Evolutionary conservation across 2,329 filamentous ascomycete species (phyloP), one percentile per base, ranked within the genome.

Genomic region (Gremmenia infestans): DNA sequence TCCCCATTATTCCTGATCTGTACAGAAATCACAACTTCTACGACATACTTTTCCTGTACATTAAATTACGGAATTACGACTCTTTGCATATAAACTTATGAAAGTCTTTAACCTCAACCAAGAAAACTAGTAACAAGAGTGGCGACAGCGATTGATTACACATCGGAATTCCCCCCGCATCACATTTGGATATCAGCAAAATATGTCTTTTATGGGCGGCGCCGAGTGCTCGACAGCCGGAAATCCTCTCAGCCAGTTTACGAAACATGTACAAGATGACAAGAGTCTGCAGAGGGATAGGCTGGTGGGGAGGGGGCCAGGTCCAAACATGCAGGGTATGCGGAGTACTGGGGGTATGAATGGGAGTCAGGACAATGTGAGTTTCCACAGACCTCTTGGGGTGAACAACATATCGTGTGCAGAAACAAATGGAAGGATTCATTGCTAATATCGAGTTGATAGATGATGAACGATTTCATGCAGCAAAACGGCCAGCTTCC

Each of bases 211-310:
- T 73, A 82, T 97, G 68, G 90, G 91, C 74, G 92, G 93, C 66
- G 89, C 93, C 66, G 94, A 97, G 77, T 99, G 94, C 81, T 97
- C 93, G 55, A 95, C 94, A 60, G 91, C 89, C 63, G 91, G 88
- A 69, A 99, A 99, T 74, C 94, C 95, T 56, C 85, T 99, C 68
- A 93, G 90, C 71, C 94, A 97, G 78, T 96, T 99, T 73, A 91
- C 92, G 62, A 99, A 99, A 75, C 92, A 97, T 73, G 90, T 94
- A 55, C 89, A 95, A 70, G 91, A 96, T 80, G 94, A 99, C 77
- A 96, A 92, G 75, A 94, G 89, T 56, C 78, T 97, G 56, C 94
- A 97, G 75, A 82, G 92, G 68, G 94, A 99, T 73, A 85, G 94
- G 57, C 79, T 97, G 59, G 86, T 89, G 58, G 90, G 89, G 60